These are phyloP conservation scores for Warburgia ugandensis DNA, from an alignment of 164 flowering plant species.

Conservation along the genomic window DNA sequence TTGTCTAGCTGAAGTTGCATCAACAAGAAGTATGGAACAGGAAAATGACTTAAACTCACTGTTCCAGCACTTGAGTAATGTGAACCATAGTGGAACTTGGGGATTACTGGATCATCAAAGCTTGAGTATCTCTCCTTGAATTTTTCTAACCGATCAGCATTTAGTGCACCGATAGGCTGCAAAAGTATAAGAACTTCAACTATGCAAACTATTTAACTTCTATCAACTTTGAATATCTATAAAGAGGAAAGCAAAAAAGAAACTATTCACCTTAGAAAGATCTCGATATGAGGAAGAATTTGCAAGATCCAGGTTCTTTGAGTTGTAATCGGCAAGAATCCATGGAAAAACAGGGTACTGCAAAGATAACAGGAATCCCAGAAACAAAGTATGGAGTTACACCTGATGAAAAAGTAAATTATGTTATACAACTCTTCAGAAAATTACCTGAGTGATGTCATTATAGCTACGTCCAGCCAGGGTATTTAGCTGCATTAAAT, in stretches of 20 bases:
- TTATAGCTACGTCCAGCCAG: conserved; percentile 98
- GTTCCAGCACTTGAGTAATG: conserved; percentile 99
- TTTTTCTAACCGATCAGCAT: conserved; percentile 68
- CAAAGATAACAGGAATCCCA: conserved; percentile 13
- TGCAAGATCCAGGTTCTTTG: conserved; percentile 62
- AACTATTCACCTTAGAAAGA: conserved; percentile 68
- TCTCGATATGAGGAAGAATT: conserved; percentile 78
- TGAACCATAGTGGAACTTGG: conserved; percentile 98
- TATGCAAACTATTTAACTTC: not conserved
- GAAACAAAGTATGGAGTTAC: not conserved
- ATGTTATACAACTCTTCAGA: conserved; percentile 2
- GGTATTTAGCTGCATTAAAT: conserved; percentile 94
- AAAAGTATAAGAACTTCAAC: conserved; percentile 12
- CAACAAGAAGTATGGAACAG: not conserved
- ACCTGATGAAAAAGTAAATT: not conserved
- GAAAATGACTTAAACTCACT: conserved; percentile 34
- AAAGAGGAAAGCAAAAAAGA: not conserved
- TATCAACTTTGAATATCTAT: not conserved
- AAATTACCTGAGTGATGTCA: conserved; percentile 90
- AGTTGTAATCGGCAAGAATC: conserved; percentile 90
- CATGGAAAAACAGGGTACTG: conserved; percentile 99
- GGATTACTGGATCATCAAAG: conserved; percentile 93
- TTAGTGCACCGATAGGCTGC: conserved; percentile 97
- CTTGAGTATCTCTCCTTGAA: conserved; percentile 89
- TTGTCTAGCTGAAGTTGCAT: not conserved